These are phyloP conservation scores for Fragaria iinumae DNA, from an alignment of 306 rosid species.

Conservation along the genomic window DNA sequence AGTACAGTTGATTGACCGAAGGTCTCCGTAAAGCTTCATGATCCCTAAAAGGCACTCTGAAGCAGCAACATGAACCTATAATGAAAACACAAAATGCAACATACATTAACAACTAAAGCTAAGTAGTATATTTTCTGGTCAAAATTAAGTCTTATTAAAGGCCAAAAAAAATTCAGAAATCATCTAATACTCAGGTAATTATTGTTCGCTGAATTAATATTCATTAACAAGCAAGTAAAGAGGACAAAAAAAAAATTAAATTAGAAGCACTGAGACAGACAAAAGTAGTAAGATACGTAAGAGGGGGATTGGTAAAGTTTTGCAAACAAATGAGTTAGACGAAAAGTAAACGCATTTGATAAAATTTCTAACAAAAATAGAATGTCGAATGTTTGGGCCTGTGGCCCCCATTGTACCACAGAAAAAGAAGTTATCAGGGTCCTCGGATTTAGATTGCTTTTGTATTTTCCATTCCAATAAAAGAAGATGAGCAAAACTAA, in stretches of 20 bases:
- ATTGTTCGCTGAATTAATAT: background rate
- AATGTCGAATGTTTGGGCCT: background rate
- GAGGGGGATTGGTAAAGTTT: background rate
- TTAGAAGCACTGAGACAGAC: background rate
- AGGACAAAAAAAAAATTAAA: background rate
- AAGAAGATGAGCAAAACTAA: background rate
- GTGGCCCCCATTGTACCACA: background rate
- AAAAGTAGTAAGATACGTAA: background rate
- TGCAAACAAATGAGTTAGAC: background rate
- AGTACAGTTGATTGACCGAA: slow-evolving; percentile 29
- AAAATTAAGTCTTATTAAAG: background rate
- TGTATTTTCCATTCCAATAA: background rate
- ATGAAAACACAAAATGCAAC: slow-evolving; percentile 1
- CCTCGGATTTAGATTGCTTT: background rate
- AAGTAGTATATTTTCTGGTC: background rate
- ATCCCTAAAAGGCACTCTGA: slow-evolving; percentile 77
- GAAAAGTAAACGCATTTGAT: background rate
- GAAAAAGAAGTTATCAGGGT: background rate
- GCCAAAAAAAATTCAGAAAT: background rate
- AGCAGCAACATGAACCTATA: slow-evolving; percentile 81
- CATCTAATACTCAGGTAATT: background rate
- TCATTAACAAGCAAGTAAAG: background rate
- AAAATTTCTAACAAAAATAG: background rate
- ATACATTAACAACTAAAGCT: background rate
- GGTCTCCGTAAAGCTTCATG: slow-evolving; percentile 38